Base-by-base conservation (phyloP, 192 early-diverging fungal genomes). In the Dissophora globulifera region DNA sequence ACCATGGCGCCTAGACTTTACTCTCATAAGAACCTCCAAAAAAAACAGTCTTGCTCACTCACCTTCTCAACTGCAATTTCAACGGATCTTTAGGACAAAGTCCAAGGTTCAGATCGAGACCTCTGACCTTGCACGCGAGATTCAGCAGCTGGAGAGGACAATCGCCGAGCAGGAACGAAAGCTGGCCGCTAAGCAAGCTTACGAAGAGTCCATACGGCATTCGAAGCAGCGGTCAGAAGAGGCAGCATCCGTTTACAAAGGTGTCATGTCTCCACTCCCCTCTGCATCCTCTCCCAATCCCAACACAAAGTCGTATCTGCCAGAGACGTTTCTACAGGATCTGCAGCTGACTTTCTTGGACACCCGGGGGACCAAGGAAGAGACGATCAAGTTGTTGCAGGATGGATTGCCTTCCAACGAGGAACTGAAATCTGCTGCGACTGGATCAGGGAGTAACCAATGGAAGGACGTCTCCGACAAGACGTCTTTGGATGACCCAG, bases 81-180 rank as follows among this genome's bases (percentile, higher is more conserved):
- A 3, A 25, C 19, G 20, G 23, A 23, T 17, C 6, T 27, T 3
- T 76, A 76, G 72, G 25, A 62, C 46, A 57, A 66, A 66, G 38
- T 57, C 63, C 25, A 76, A 56, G 46, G 20, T 66, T 6, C 58
- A 61, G 33, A 61, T 67, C n/a, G 72, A 66, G 11, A 66, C 63
- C 3, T 46, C 57, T 4, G 58, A 76, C 50, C 72, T 76, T 2
- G 72, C 60, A 11, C 40, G 20, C 19, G 72, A 76, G 43, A 76
- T 76, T 45, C 57, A 20, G 22, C 62, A 62, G 15, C 35, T 76
- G 12, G 72, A 76, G 27, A 48, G 26, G 38, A 45, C 52, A 1
- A 76, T 76, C 19, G 52, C 33, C 0, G 72, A 76, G 6, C 64
- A 67, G 45, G 72, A 76, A 15, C 49, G 72, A 9, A 76, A 76